Evolutionary conservation across 176 grass and related monocot species (phyloP).

Genomic region (Aechmea fasciata): DNA sequence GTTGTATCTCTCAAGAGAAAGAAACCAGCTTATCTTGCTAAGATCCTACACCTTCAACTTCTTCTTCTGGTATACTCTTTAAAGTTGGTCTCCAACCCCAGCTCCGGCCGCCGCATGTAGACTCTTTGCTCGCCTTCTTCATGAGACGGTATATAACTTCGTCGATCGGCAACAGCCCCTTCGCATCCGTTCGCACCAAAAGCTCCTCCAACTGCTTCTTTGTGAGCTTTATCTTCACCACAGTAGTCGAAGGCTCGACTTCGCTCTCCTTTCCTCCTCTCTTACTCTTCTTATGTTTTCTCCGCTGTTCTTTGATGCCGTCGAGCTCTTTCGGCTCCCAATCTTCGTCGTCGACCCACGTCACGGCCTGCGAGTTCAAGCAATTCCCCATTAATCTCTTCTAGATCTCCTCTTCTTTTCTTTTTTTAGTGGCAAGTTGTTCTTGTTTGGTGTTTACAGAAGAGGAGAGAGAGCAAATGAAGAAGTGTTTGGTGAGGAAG

Average conservation of each 20-base stretch:
- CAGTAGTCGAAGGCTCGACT: neutral
- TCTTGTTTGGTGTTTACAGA: too few species aligned
- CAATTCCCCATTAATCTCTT: conserved; percentile 26
- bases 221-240: conserved; percentile 25
- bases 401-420: too few species aligned
- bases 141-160: conserved; percentile 10
- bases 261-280: neutral
- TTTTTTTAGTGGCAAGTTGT: too few species aligned
- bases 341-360: conserved; percentile 27
- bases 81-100: neutral
- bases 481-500: too few species aligned
- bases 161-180: conserved; percentile 8
- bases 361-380: conserved; percentile 10
- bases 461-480: too few species aligned
- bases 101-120: neutral
- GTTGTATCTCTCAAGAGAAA: too few species aligned
- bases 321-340: neutral
- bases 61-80: neutral
- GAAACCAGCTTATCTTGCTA: too few species aligned
- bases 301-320: neutral
- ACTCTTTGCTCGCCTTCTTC: neutral
- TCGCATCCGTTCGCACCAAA: conserved; percentile 8
- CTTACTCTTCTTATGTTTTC: conserved; percentile 13
- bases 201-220: conserved; percentile 32
- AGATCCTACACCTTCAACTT: too few species aligned